Conservation (phyloP, 208 protist species). For the Leishmania mexicana region DNA sequence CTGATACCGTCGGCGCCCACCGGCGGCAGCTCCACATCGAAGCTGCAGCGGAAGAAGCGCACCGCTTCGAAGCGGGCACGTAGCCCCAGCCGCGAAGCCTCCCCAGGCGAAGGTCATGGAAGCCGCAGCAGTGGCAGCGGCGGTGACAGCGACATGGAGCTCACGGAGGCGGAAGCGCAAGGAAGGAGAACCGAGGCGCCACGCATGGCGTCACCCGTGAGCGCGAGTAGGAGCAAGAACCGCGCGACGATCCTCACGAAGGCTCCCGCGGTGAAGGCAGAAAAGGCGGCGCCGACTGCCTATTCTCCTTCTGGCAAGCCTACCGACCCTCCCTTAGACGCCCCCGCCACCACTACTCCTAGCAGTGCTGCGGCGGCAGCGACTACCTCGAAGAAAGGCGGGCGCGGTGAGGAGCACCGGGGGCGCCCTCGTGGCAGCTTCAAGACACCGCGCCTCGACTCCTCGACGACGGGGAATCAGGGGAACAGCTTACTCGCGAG, state of each 20-base stretch:
- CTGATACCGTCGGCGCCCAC: not conserved
- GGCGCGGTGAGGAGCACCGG: conserved; percentile 24
- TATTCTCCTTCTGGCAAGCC: not conserved
- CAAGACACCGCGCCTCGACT: conserved; percentile 16
- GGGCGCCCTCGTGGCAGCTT: conserved; percentile 25
- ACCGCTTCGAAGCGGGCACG: conserved; percentile 13
- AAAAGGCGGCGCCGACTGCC: not conserved
- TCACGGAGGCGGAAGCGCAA: not conserved
- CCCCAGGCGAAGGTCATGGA: not conserved
- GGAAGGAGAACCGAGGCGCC: not conserved
- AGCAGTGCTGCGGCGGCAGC: not conserved
- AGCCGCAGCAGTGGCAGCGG: conserved; percentile 5
- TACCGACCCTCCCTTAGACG: not conserved
- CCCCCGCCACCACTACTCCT: not conserved
- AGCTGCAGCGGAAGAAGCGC: not conserved
- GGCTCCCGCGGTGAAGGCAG: not conserved
- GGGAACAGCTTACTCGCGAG: not conserved
- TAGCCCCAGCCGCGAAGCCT: not conserved
- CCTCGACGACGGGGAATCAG: not conserved
- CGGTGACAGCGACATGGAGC: not conserved
- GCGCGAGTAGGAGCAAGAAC: not conserved
- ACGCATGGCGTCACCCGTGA: not conserved
- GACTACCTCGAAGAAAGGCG: conserved; percentile 8
- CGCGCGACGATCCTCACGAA: not conserved
- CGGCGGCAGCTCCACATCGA: not conserved